Base-by-base conservation (phyloP, 1,284 basidiomycete genomes). In the Apiotrichum sp. region DNA sequence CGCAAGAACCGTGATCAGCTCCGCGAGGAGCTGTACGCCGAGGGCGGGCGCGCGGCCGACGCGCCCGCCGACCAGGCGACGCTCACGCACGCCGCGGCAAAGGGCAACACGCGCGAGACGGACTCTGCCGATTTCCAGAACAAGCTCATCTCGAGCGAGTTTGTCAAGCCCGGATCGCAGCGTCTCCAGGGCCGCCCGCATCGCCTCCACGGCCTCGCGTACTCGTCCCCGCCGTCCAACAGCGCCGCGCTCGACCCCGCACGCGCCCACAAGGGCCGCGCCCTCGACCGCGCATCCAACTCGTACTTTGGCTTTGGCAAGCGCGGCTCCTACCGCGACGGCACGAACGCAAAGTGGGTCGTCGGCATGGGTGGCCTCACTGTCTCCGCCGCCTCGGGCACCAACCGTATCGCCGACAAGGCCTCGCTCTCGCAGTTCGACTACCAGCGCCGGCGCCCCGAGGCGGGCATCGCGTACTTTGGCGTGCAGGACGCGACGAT, bases 321-420 rank as follows among this genome's bases (percentile, higher is more conserved):
- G 22, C 22, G 22, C 22, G 22, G 22, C 22, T 3, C 49, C 68
- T 13, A 64, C 69, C 53, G 59, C 56, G 54, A 55, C 36, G 52
- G 58, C 63, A 63, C 57, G 9, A 67, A 69, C 50, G 32, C 60
- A 8, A 63, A 64, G 13, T 72, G 61, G 62, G 66, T 72, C 8
- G 65, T 74, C 47, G 65, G 66, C n/a, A n/a, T 73, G 9, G 75
- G 70, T 16, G 73, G 73, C 31, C 8, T 73, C 16, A 74, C 73
- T 1, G 72, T 60, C 3, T 49, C 38, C 22, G 64, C 64, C 3
- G 42, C 16, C 4, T 51, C 32, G 33, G 52, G 62, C 31, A 52
- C 58, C 13, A 43, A 38, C 34, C 56, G 57, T 48, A 52, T 55
- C 35, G 49, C 34, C 39, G 58, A 55, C 48, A 45, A 56, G 47